phyloP scores from a whole-genome alignment of 2,329 filamentous ascomycete species.

The Microsporum audouinii region DNA sequence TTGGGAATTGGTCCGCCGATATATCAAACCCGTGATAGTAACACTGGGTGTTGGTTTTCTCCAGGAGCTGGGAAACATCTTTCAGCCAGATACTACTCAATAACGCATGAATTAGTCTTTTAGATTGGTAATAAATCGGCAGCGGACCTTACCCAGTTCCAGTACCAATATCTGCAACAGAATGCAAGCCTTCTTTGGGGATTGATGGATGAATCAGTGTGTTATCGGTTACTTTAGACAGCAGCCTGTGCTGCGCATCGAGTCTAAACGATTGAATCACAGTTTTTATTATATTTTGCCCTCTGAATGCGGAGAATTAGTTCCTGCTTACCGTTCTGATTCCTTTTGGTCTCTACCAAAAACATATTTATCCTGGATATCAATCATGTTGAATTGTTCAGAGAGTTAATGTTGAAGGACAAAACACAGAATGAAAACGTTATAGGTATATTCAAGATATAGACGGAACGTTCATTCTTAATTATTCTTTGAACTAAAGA shows the following conservation, averaged over 20 bases:
- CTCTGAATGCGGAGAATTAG: background rate
- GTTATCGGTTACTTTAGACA: background rate
- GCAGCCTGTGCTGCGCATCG: background rate
- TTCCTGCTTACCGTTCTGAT: background rate
- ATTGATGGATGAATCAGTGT: background rate
- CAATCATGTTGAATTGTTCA: background rate
- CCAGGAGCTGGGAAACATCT: background rate
- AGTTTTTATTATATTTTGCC: background rate
- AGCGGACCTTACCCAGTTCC: background rate
- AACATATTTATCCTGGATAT: background rate
- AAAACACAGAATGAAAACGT: too few relatives aligned
- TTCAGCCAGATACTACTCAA: background rate
- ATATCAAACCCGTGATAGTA: conserved; percentile 1
- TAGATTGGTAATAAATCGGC: background rate
- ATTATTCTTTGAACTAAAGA: too few relatives aligned
- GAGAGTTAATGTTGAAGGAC: background rate
- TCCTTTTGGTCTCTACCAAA: background rate
- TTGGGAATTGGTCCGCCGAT: background rate
- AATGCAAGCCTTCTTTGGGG: background rate
- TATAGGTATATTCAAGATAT: too few relatives aligned
- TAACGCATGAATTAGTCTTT: background rate
- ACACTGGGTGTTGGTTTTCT: background rate
- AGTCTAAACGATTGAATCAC: background rate
- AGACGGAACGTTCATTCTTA: too few relatives aligned
- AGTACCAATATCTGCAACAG: background rate